phyloP scores from a whole-genome alignment of 1,284 basidiomycete species.

The Tilletia indica region DNA sequence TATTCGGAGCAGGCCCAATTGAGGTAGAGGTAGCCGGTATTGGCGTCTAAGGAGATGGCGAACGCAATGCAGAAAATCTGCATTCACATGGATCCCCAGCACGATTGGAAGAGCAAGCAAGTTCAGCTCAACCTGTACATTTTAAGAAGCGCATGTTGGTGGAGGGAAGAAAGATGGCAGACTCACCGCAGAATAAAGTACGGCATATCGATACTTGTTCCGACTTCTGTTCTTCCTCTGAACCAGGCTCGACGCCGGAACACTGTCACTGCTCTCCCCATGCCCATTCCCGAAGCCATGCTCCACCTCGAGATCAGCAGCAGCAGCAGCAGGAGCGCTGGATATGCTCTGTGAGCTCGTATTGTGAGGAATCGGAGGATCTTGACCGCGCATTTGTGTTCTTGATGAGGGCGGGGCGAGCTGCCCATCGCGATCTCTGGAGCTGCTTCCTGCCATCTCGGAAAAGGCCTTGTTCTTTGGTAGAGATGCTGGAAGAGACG shows the following conservation, averaged over 20 bases:
- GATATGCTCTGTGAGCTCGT: background rate
- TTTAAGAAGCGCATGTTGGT: background rate
- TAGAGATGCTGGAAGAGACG: no score
- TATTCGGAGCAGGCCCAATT: conserved; percentile 54
- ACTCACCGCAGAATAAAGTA: conserved; percentile 11
- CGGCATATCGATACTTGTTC: conserved; percentile 7
- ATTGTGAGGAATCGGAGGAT: no score
- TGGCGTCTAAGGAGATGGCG: conserved; percentile 64
- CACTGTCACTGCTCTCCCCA: background rate
- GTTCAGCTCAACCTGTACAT: background rate
- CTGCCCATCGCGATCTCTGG: no score
- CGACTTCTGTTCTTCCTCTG: background rate
- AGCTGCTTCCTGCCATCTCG: no score
- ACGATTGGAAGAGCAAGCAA: background rate
- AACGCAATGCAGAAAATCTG: conserved; percentile 67
- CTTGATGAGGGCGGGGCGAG: no score
- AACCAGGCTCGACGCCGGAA: background rate
- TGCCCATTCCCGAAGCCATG: background rate
- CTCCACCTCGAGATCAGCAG: background rate
- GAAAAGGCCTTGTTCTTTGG: no score
- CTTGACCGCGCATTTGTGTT: no score
- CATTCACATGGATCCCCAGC: no score
- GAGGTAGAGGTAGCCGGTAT: conserved; percentile 61
- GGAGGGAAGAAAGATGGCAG: background rate
- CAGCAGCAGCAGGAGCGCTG: background rate